These are phyloP conservation scores for Tylopilus subfusipes DNA, from an alignment of 768 basidiomycete genomes.

Conservation along the genomic window DNA sequence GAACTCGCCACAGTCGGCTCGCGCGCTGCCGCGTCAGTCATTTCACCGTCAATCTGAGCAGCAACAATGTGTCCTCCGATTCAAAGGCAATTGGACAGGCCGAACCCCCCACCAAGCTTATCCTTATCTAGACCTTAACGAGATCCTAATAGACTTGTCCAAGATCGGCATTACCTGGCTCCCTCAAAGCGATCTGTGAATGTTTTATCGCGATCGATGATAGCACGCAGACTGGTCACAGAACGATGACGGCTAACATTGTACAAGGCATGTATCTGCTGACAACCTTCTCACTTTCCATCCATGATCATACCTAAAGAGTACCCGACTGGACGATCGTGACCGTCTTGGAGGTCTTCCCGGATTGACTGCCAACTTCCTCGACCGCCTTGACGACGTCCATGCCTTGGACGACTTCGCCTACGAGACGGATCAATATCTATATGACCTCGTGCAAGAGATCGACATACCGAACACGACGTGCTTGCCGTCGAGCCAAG, in stretches of 20 bases:
- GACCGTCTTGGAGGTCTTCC: background rate
- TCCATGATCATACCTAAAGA: background rate
- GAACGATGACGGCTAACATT: background rate
- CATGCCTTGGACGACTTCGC: conserved; percentile 2
- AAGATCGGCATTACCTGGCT: no score
- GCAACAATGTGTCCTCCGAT: no score
- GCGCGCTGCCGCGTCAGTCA: no score
- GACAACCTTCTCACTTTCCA: background rate
- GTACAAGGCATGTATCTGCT: background rate
- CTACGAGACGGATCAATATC: background rate
- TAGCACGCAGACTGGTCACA: background rate
- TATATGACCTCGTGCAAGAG: background rate
- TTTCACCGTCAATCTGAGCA: no score
- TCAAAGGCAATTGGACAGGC: no score
- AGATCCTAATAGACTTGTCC: no score
- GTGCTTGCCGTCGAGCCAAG: conserved; percentile 13
- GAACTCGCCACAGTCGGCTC: no score
- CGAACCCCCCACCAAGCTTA: no score
- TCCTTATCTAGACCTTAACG: no score
- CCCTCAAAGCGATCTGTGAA: background rate
- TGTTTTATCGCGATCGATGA: background rate
- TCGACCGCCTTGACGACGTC: background rate
- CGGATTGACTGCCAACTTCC: background rate
- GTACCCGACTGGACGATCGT: background rate
- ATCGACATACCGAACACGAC: conserved; percentile 16